Evolutionary conservation across 768 basidiomycete species (phyloP).

Genomic region (Tremella yokohamensis): DNA sequence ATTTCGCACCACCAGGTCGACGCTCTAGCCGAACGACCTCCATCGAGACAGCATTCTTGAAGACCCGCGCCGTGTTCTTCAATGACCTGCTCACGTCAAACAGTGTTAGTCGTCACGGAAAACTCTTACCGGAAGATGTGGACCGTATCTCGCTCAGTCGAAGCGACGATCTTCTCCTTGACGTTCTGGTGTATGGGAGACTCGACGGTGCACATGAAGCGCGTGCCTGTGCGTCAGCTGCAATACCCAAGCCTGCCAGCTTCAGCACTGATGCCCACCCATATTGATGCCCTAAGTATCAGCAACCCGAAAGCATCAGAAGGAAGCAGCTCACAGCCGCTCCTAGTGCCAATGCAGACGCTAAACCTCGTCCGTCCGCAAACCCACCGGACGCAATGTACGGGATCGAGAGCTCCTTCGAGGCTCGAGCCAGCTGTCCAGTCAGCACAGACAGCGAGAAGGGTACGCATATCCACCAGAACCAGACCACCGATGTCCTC

Average conservation of each 20-base stretch:
- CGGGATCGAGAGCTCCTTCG: conserved; percentile 74
- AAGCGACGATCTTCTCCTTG: conserved; percentile 81
- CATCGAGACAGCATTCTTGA: conserved; percentile 66
- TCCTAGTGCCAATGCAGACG: conserved; percentile 74
- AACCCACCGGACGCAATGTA: conserved; percentile 90
- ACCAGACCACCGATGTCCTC: conserved; percentile 87
- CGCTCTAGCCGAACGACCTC: conserved; percentile 83
- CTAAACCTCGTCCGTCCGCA: conserved; percentile 79
- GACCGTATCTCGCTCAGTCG: conserved; percentile 71
- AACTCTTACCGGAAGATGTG: conserved; percentile 71
- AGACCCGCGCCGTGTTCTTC: conserved; percentile 37
- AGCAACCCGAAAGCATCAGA: neutral
- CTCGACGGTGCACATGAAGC: conserved; percentile 90
- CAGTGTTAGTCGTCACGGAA: neutral
- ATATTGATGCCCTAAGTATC: conserved; percentile 72
- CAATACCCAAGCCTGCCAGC: neutral
- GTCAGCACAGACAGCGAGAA: neutral
- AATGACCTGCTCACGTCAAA: conserved; percentile 15
- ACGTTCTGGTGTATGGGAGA: conserved; percentile 84
- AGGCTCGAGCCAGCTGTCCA: conserved; percentile 74
- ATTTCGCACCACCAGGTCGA: conserved; percentile 78
- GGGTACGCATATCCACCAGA: conserved; percentile 56
- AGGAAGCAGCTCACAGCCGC: conserved; percentile 61
- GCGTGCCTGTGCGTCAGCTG: conserved; percentile 56
- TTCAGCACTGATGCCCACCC: conserved; percentile 51